Conservation (phyloP, 1,139 yeast species). For the Spathaspora sp. region DNA sequence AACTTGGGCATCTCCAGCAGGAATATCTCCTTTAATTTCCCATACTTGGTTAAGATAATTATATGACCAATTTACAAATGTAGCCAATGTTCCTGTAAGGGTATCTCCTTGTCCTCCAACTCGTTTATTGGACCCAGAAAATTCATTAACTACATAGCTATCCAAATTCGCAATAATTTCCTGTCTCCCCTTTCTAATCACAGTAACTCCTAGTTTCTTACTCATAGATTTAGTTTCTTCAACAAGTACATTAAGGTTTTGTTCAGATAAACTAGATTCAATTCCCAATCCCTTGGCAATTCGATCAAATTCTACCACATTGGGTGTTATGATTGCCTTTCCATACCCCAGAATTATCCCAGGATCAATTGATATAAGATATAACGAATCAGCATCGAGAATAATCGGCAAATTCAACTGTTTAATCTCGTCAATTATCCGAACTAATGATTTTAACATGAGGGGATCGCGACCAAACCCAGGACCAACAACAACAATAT, state of each 20-base stretch:
- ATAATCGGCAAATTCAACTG: slow-evolving; percentile 61
- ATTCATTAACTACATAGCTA: slow-evolving; percentile 34
- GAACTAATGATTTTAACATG: slow-evolving; percentile 60
- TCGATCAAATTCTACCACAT: slow-evolving; percentile 79
- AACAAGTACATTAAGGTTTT: slow-evolving; percentile 20
- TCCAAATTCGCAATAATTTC: slow-evolving; percentile 61
- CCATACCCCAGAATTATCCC: slow-evolving; percentile 48
- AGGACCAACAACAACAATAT: slow-evolving; percentile 87
- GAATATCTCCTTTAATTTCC: slow-evolving; percentile 59
- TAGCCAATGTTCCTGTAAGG: slow-evolving; percentile 43
- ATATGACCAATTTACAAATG: slow-evolving; percentile 43
- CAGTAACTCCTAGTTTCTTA: slow-evolving; percentile 54
- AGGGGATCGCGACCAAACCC: slow-evolving; percentile 83
- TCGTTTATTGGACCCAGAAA: slow-evolving; percentile 56
- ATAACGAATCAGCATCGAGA: slow-evolving; percentile 88
- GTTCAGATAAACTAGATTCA: slow-evolving; percentile 27
- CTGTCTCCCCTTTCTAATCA: slow-evolving; percentile 68
- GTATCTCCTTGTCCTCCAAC: slow-evolving; percentile 55
- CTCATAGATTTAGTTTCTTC: slow-evolving; percentile 49
- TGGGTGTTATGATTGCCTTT: slow-evolving; percentile 79
- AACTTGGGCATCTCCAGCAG: slow-evolving; percentile 36
- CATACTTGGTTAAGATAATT: slow-evolving; percentile 59
- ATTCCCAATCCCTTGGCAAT: slow-evolving; percentile 48
- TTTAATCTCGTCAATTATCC: slow-evolving; percentile 58
- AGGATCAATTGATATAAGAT: slow-evolving; percentile 57